Evolutionary conservation across 2,329 filamentous ascomycete species (phyloP), one percentile per base, ranked within the genome.

Genomic region (Fusarium sacchari): DNA sequence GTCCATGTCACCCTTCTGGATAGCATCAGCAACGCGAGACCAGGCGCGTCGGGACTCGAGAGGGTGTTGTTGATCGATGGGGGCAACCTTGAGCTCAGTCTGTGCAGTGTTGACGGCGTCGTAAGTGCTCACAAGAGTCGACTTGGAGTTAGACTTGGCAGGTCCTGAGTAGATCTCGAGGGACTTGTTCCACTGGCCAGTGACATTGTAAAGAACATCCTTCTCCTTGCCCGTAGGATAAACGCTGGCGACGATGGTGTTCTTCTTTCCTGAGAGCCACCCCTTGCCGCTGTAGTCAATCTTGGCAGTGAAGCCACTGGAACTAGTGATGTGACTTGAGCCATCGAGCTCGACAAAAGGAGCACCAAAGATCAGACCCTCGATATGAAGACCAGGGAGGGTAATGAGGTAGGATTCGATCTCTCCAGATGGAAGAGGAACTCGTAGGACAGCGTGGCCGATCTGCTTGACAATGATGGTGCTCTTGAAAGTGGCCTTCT

Each of bases 381-480:
- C 96, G 76, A 98, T 97, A 83, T 98, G 96, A 46, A 98, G 89
- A 34, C 91, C 91, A 4, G 96, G 96, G 30, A 98, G 91, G 15
- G 95, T 97, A 81, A 98, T 97, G 72, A 98, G 88, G 85, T 97
- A 97, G 75, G 89, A 91, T 80, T 96, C 94, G 32, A 83, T 83
- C 36, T 84, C 80, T 26, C 79, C 79, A 17, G 78, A 77, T 14
- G 79, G 71, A 39, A 83, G 73, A 17, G 93, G 92, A 67, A 98
- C 85, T 56, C 94, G 93, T 72, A 96, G 88, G 39, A 97, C 86
- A 44, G 95, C 95, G 80, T 98, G 95, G 40, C 96, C 96, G 76
- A 97, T 92, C 84, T 97, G 94, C 87, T 97, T 97, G 80, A 99
- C 93, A 79, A 96, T 93, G 82, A 98, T 98, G 49, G 96, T 97